Evolutionary conservation across 2,329 filamentous ascomycete species (phyloP), one percentile per base, ranked within the genome.

Genomic region (Fusarium oxysporum): DNA sequence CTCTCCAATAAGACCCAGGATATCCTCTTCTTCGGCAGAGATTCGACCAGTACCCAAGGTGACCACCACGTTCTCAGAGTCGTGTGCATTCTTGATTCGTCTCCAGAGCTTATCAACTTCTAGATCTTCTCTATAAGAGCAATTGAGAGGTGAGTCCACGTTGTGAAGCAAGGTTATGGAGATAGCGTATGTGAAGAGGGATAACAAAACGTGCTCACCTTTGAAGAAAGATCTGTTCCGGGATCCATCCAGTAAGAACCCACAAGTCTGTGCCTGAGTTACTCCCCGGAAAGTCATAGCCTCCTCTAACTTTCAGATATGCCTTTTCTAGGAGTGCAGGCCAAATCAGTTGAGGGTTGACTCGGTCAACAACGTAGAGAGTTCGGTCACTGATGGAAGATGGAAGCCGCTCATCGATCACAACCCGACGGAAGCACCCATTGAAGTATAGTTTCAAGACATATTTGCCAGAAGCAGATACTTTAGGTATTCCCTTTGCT

Each of bases 221-320:
- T 78, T 97, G 95, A 3, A 98, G 85, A 77, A 97, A 97, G 3
- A 98, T 85, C 80, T 99, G 96, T 82, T 99, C 95, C 0, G 96
- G 96, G 55, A 99, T 95, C 96, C 96, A 99, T 35, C 96, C 96
- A 0, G 93, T 97, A 61, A 99, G 83, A 3, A 97, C 92, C 90
- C 94, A 97, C 8, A 99, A 84, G 81, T 99, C 96, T 5, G 96
- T 98, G 16, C 94, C 95, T 2, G 96, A 98, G 80, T 98, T 98
- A 78, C 96, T 98, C 12, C 96, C 96, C 0, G 96, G 96, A 74
- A 99, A 99, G 78, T 99, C 95, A 80, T 99, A 99, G 38, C 96
- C 96, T 33, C 96, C 96, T 62, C 96, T 90, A 16, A 98, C 90
- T 84, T 98, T 99, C 3, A 99, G 85, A 76, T 99, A 99, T 1